Percentiles rank a stretch among this genome's conserved stretches.
Evolutionary conservation across 1,139 yeast species (phyloP).

Genomic region (Hemisphaericaspora lyxosophila): DNA sequence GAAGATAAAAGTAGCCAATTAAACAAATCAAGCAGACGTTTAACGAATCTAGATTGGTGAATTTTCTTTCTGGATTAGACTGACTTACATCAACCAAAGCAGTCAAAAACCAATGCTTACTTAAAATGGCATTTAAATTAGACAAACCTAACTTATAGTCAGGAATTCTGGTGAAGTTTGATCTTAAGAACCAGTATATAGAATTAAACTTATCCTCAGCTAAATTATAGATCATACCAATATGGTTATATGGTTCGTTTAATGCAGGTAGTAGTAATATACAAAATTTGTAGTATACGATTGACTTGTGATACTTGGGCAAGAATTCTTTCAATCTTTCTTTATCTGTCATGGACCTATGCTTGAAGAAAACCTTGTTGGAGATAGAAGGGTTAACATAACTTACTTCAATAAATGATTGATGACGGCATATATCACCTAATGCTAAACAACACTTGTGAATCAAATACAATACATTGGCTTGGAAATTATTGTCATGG

Average conservation of each 20-base stretch:
- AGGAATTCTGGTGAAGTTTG: conserved; percentile 53
- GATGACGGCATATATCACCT: conserved; percentile 62
- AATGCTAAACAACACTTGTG: conserved; percentile 56
- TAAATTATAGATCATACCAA: conserved; percentile 55
- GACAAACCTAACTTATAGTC: conserved; percentile 43
- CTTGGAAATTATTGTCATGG: conserved; percentile 27
- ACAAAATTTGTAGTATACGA: conserved; percentile 52
- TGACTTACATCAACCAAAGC: conserved; percentile 19
- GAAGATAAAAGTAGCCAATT: conserved; percentile 30
- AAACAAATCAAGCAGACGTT: conserved; percentile 27
- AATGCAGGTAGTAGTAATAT: conserved; percentile 59
- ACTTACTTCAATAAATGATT: conserved; percentile 44
- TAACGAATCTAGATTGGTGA: conserved; percentile 17
- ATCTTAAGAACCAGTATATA: conserved; percentile 53
- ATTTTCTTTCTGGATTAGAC: conserved; percentile 7
- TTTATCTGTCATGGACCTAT: conserved; percentile 36
- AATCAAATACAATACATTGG: conserved; percentile 47
- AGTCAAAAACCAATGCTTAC: conserved; percentile 32
- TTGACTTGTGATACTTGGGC: conserved; percentile 32
- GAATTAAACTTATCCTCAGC: conserved; percentile 36
- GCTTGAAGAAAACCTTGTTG: conserved; percentile 32
- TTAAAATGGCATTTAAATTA: conserved; percentile 35
- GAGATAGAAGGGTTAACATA: conserved; percentile 40
- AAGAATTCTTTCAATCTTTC: conserved; percentile 19
- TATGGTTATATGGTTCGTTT: conserved; percentile 66